Evolutionary conservation across 345 rosid genomes (phyloP), one percentile per base, ranked within the genome.

Genomic region (Hypericum androsaemum): DNA sequence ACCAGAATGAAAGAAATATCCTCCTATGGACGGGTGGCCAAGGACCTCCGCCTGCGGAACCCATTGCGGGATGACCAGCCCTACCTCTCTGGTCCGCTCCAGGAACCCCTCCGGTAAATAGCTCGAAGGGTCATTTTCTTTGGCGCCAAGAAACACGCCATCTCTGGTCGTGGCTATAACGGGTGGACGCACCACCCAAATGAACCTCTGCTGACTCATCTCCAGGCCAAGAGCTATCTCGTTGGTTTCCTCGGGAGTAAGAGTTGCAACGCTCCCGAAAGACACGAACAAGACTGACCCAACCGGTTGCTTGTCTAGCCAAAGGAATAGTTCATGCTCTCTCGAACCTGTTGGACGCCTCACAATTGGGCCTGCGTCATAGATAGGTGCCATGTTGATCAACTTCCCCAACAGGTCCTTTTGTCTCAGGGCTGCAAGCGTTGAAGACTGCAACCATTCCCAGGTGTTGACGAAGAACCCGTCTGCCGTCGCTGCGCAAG

Each of bases 161-260:
- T 14, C 48, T 8, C 8, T n/a, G 48, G 12, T 17, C 6, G 12
- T 44, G 9, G 6, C 9, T n/a, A 7, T 13, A n/a, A 17, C 7
- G 48, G 48, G 53, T 32, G 62, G 68, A 48, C 80, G 57, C 3
- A 71, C 56, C 15, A 77, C 88, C 81, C 83, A 79, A 57, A 80
- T 58, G 57, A 84, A 81, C 47, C 68, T 39, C 32, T 56, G 56
- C 12, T 66, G 56, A 0, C 74, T 71, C 45, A 59, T 48, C 12
- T 68, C 67, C 41, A 79, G 62, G 2, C 85, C 85, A 41, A 42
- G 61, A 66, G 85, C 82, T 14, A 81, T 12, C 68, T 81, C 85
- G 7, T 50, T 28, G 7, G 73, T 64, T 6, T 81, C 72, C 39
- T 68, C 60, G n/a, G 49, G 63, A 0, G 62, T 59, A 0, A 75